Evolutionary conservation across 2,329 filamentous ascomycete species (phyloP).

Genomic region (Hypoxylon sp.): DNA sequence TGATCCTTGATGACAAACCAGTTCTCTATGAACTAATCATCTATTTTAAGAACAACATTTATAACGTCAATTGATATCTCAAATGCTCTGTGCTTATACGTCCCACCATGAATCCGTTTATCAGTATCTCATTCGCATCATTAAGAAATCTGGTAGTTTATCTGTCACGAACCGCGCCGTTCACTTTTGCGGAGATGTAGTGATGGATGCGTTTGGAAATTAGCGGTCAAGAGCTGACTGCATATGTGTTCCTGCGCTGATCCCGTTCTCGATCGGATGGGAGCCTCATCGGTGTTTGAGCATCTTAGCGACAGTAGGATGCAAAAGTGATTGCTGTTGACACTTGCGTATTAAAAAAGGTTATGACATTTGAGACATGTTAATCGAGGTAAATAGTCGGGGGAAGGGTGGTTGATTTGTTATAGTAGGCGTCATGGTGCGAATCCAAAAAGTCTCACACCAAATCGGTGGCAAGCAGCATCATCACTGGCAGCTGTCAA

Average conservation of each 20-base stretch:
- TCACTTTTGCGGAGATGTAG: conserved; percentile 7
- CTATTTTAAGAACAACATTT: conserved; percentile 15
- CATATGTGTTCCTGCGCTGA: conserved; percentile 25
- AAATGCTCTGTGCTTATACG: background rate
- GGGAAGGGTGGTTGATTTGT: conserved; percentile 4
- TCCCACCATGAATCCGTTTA: background rate
- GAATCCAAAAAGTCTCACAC: conserved; percentile 1
- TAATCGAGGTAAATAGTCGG: background rate
- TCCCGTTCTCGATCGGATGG: conserved; percentile 20
- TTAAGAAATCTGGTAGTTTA: background rate
- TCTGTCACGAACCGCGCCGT: conserved; percentile 5
- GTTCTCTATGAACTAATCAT: background rate
- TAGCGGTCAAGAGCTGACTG: conserved; percentile 19
- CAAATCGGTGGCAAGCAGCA: background rate
- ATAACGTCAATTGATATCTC: background rate
- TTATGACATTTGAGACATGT: background rate
- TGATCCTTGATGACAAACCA: conserved; percentile 6
- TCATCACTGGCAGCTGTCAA: conserved; percentile 5
- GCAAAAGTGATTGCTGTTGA: background rate
- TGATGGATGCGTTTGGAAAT: conserved; percentile 12
- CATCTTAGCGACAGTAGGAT: background rate
- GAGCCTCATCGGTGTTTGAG: conserved; percentile 5
- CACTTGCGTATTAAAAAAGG: background rate
- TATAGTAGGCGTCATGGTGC: conserved; percentile 5
- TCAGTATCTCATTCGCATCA: background rate